A percentile compares a stretch with the other conserved stretches of the same genome.
These are phyloP conservation scores for Calonectria henricotiae DNA, from an alignment of 2,329 filamentous ascomycete species.

Conservation along the genomic window DNA sequence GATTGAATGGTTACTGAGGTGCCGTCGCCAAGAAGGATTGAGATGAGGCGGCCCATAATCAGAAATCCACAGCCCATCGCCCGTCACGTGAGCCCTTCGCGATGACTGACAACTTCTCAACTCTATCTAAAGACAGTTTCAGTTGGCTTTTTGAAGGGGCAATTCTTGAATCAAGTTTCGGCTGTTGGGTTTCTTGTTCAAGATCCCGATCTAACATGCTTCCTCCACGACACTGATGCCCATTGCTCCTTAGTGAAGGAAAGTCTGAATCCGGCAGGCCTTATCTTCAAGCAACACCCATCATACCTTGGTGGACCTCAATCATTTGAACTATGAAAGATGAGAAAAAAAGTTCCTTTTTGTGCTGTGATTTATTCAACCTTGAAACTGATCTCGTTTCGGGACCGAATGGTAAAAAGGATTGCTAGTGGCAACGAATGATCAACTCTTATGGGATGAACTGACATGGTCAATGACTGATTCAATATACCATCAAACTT, in stretches of 20 bases:
- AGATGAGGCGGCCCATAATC: background rate
- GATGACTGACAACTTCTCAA: conserved; percentile 17
- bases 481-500: background rate
- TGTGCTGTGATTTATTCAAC: background rate
- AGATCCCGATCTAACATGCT: background rate
- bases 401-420: background rate
- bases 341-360: too few relatives aligned
- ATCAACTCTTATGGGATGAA: background rate
- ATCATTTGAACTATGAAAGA: background rate
- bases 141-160: background rate
- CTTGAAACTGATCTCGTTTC: background rate
- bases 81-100: conserved; percentile 15
- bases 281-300: too few relatives aligned
- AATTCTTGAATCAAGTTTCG: conserved; percentile 12
- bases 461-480: background rate
- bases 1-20: conserved; percentile 11
- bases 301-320: background rate
- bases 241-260: background rate
- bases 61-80: background rate
- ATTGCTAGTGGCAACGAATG: background rate
- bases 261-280: background rate
- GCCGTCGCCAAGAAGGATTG: conserved; percentile 5
- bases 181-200: background rate
- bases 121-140: conserved; percentile 13
- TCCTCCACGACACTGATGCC: background rate